A percentile compares a stretch with the other conserved stretches of the same genome.
These are phyloP conservation scores for Cadophora sp. DNA, from an alignment of 2,329 filamentous ascomycete genomes.

Conservation along the genomic window DNA sequence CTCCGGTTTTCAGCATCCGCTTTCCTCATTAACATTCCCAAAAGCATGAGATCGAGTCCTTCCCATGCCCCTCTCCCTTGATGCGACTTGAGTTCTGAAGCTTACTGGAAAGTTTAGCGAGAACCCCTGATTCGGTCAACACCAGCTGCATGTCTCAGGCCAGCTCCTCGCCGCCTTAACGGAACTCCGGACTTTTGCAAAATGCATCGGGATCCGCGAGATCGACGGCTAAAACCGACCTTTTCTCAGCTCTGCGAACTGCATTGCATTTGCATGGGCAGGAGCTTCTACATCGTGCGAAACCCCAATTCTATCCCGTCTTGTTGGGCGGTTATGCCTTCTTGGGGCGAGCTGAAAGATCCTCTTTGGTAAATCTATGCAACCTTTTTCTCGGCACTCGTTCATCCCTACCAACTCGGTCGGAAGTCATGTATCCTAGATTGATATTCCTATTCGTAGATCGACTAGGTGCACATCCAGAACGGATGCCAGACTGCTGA, in stretches of 20 bases:
- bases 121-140: not conserved
- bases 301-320: not conserved
- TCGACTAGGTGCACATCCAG: too few relatives aligned
- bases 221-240: not conserved
- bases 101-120: not conserved
- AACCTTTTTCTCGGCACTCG: not conserved
- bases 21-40: too few relatives aligned
- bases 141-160: not conserved
- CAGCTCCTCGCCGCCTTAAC: not conserved
- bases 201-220: not conserved
- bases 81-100: too few relatives aligned
- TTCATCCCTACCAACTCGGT: not conserved
- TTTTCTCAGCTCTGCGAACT: too few relatives aligned
- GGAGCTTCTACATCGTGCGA: not conserved
- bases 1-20: too few relatives aligned
- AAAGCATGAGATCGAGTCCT: too few relatives aligned
- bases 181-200: not conserved
- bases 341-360: not conserved
- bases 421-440: too few relatives aligned
- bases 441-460: too few relatives aligned
- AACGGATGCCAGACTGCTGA: too few relatives aligned
- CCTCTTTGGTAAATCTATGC: not conserved
- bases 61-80: too few relatives aligned
- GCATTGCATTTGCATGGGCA: too few relatives aligned
- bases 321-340: not conserved